Evolutionary conservation across 768 basidiomycete genomes (phyloP).

Genomic region (Suillus subalutaceus): DNA sequence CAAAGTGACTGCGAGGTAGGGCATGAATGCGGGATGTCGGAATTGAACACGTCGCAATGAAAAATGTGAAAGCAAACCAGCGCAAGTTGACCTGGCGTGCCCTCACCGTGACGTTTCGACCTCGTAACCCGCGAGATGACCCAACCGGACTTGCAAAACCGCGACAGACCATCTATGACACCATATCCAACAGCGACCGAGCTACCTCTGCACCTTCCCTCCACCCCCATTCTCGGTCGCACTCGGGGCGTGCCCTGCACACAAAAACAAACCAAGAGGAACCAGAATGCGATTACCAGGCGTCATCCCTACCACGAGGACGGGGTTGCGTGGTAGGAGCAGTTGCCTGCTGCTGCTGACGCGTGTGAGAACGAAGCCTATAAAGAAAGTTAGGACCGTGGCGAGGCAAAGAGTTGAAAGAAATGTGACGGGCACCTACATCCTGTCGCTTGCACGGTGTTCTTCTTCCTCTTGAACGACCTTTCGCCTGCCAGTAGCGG

Average conservation of each 20-base stretch:
- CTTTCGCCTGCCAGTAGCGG: constrained; percentile 68
- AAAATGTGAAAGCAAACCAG: constrained; percentile 21
- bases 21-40: constrained; percentile 25
- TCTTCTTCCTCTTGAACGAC: constrained; percentile 87
- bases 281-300: constrained; percentile 42
- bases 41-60: constrained; percentile 11
- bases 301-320: constrained; percentile 45
- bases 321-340: constrained; percentile 53
- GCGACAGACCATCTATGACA: constrained; percentile 39
- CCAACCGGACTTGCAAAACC: constrained; percentile 22
- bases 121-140: constrained; percentile 14
- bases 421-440: constrained; percentile 56
- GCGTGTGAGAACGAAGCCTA: constrained; percentile 87
- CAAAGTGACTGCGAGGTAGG: constrained; percentile 17
- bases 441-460: constrained; percentile 78
- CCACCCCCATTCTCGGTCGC: constrained; percentile 46
- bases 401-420: constrained; percentile 17
- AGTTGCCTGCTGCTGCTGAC: constrained; percentile 73
- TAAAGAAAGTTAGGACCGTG: constrained; percentile 18
- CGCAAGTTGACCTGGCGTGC: constrained; percentile 25
- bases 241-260: constrained; percentile 45
- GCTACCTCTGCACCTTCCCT: constrained; percentile 36
- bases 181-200: constrained; percentile 39
- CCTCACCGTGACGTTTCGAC: constrained; percentile 23
- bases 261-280: constrained; percentile 33